Conservation (phyloP, 2,329 filamentous ascomycete species). For the Aschersonia sp. region DNA sequence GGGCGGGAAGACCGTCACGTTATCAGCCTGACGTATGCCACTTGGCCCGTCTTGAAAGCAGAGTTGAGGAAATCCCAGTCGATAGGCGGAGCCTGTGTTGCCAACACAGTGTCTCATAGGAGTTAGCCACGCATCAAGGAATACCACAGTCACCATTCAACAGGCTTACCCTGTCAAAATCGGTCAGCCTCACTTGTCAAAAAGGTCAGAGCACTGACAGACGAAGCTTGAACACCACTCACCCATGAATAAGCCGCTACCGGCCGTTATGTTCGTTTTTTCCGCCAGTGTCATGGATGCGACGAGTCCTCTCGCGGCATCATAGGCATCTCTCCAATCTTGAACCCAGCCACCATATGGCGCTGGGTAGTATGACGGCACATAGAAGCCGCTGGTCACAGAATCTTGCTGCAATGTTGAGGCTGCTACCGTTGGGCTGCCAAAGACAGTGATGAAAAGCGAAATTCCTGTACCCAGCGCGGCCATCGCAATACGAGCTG, state of each 20-base stretch:
- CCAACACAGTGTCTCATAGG: conserved; percentile 61
- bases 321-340: conserved; percentile 56
- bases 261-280: conserved; percentile 64
- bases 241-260: conserved; percentile 60
- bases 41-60: conserved; percentile 60
- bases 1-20: conserved; percentile 63
- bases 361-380: conserved; percentile 52
- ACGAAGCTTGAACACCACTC: conserved; percentile 5
- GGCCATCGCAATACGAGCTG: too few species aligned
- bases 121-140: too few species aligned
- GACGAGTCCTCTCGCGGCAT: conserved; percentile 53
- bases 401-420: too few species aligned
- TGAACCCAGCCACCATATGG: conserved; percentile 58
- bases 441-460: too few species aligned
- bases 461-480: too few species aligned
- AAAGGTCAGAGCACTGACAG: not conserved
- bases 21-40: conserved; percentile 59
- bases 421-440: too few species aligned
- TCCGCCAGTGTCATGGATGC: conserved; percentile 66
- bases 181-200: conserved; percentile 1
- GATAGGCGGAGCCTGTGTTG: conserved; percentile 56
- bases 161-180: conserved; percentile 2
- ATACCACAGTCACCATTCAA: too few species aligned
- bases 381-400: conserved; percentile 24
- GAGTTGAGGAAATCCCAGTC: conserved; percentile 58